These are phyloP conservation scores for Spathaspora hagerdaliae DNA, from an alignment of 805 yeast genomes.

Conservation along the genomic window DNA sequence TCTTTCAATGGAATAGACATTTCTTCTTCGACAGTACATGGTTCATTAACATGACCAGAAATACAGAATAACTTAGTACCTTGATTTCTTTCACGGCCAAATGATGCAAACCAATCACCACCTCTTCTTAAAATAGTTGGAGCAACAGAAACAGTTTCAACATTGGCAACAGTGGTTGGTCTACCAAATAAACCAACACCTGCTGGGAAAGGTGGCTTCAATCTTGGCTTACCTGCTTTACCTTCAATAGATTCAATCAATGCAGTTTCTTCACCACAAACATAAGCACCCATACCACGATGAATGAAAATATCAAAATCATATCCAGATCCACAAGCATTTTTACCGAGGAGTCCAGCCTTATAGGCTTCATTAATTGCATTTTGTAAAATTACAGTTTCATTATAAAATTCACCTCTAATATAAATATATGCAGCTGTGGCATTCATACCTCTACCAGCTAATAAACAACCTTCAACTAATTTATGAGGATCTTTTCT, in stretches of 20 bases:
- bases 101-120: constrained; percentile 78
- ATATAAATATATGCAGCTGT: constrained; percentile 89
- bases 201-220: constrained; percentile 94
- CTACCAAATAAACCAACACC: constrained; percentile 90
- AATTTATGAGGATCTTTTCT: constrained; percentile 90
- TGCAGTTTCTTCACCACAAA: constrained; percentile 92
- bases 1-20: constrained; percentile 87
- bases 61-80: constrained; percentile 85
- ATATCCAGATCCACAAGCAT: constrained; percentile 86
- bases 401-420: constrained; percentile 87
- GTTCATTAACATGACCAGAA: constrained; percentile 88
- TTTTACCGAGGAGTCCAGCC: constrained; percentile 75
- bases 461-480: constrained; percentile 85
- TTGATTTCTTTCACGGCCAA: constrained; percentile 80
- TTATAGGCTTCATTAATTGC: constrained; percentile 87
- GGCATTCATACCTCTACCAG: constrained; percentile 91
- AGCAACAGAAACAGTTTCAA: constrained; percentile 86
- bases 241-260: constrained; percentile 87
- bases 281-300: constrained; percentile 91
- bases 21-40: constrained; percentile 91
- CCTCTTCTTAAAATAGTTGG: constrained; percentile 89
- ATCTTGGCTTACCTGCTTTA: constrained; percentile 89
- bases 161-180: constrained; percentile 88
- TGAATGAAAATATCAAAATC: constrained; percentile 80
- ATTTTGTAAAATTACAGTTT: constrained; percentile 65